A percentile compares a stretch with the other conserved stretches of the same genome.
phyloP scores from a whole-genome alignment of 169 alveolate genomes.

The Eimeria maxima region DNA sequence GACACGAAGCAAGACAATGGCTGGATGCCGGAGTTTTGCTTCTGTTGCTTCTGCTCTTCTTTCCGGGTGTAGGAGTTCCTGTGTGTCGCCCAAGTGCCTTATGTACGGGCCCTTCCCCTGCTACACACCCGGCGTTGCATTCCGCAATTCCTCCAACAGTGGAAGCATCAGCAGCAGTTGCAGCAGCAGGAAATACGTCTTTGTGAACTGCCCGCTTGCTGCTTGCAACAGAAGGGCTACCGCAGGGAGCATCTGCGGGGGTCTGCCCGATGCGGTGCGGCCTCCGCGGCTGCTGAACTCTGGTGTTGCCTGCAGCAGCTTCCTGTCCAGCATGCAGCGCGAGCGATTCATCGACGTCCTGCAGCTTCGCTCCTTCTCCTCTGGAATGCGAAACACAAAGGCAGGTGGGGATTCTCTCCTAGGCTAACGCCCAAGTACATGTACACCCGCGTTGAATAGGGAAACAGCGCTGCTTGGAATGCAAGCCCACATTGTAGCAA shows the following conservation, averaged over 20 bases:
- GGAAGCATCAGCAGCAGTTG: background rate
- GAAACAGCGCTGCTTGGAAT: too few species aligned
- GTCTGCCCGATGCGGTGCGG: background rate
- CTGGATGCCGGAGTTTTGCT: background rate
- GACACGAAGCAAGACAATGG: background rate
- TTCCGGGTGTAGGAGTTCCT: background rate
- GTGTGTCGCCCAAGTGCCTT: background rate
- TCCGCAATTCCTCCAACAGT: background rate
- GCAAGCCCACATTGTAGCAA: too few species aligned
- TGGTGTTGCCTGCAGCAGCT: background rate
- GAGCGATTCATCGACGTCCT: background rate
- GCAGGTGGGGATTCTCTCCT: background rate
- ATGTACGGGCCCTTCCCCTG: background rate
- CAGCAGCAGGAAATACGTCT: background rate
- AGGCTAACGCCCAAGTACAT: too few species aligned
- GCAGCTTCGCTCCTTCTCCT: background rate
- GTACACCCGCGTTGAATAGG: too few species aligned
- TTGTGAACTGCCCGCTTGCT: background rate
- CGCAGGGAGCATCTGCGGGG: background rate
- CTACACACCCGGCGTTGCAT: background rate
- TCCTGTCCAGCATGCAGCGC: background rate
- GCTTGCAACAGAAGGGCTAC: background rate
- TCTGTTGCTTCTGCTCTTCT: background rate
- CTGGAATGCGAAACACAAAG: slow-evolving; percentile 18
- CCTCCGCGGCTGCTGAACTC: background rate